Conservation (phyloP, 2,329 filamentous ascomycete species). For the Teratosphaeria gauchensis region DNA sequence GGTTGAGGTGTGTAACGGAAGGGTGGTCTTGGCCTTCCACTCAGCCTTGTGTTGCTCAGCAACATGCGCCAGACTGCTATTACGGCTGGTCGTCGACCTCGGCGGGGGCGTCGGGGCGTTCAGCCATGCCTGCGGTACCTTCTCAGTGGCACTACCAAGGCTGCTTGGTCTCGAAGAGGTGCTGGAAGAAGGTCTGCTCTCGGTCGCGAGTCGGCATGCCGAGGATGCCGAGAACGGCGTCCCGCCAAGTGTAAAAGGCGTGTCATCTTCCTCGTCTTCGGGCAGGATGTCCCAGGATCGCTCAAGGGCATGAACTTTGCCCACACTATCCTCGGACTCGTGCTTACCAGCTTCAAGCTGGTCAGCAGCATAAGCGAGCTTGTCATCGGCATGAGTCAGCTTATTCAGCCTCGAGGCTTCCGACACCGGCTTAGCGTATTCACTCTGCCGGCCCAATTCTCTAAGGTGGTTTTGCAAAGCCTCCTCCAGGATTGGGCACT, state of each 20-base stretch:
- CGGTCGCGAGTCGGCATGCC: background rate
- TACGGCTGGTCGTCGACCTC: background rate
- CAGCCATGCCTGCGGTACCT: background rate
- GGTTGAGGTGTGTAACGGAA: background rate
- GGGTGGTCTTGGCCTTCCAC: background rate
- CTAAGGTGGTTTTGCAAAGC: background rate
- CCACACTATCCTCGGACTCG: background rate
- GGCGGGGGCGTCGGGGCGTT: background rate
- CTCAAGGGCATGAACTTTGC: background rate
- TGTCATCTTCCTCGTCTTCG: background rate
- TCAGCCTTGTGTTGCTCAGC: background rate
- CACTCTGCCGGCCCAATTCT: background rate
- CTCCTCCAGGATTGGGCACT: background rate
- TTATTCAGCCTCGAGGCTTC: background rate
- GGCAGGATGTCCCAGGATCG: background rate
- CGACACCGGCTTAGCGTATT: background rate
- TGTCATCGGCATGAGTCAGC: background rate
- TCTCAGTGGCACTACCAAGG: background rate
- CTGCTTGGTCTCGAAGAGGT: background rate
- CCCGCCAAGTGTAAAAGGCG: background rate
- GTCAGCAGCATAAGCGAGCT: background rate
- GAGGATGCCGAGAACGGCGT: background rate
- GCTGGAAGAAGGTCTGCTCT: background rate
- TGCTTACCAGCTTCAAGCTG: background rate
- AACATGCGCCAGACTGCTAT: background rate